These are phyloP conservation scores for Cryptococcus hybrid DNA, from an alignment of 1,284 basidiomycete species.

Conservation along the genomic window DNA sequence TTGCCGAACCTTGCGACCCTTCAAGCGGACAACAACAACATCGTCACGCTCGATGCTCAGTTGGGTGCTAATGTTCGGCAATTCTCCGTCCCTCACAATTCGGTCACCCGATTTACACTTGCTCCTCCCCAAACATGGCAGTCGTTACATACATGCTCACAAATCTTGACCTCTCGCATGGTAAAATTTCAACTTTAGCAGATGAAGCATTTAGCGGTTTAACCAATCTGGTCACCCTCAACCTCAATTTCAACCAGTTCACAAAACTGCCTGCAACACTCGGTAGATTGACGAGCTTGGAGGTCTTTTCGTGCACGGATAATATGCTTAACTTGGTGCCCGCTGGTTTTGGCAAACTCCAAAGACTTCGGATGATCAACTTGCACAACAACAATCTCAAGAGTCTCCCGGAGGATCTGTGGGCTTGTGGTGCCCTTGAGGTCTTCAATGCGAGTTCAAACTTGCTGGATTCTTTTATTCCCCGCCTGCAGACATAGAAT, in stretches of 20 bases:
- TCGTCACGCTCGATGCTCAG: slow-evolving; percentile 74
- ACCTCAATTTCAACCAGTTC: slow-evolving; percentile 84
- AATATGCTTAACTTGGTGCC: slow-evolving; percentile 83
- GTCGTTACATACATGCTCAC: slow-evolving; percentile 65
- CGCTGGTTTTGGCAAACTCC: slow-evolving; percentile 69
- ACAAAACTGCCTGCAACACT: slow-evolving; percentile 78
- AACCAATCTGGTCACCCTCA: slow-evolving; percentile 67
- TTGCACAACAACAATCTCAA: slow-evolving; percentile 90
- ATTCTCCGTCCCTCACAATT: slow-evolving; percentile 53
- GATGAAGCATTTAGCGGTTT: slow-evolving; percentile 69
- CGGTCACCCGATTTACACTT: slow-evolving; percentile 68
- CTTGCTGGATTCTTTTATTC: slow-evolving; percentile 70
- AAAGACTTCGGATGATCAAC: slow-evolving; percentile 74
- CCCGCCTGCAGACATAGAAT: slow-evolving; percentile 55
- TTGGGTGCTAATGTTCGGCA: slow-evolving; percentile 62
- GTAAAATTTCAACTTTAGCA: slow-evolving; percentile 83
- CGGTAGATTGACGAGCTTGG: slow-evolving; percentile 68
- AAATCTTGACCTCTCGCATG: slow-evolving; percentile 81
- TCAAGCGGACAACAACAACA: slow-evolving; percentile 74
- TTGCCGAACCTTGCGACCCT: slow-evolving; percentile 69
- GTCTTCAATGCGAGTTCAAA: slow-evolving; percentile 89
- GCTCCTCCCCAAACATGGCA: slow-evolving; percentile 59
- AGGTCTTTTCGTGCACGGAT: slow-evolving; percentile 80
- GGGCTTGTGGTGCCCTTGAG: slow-evolving; percentile 75
- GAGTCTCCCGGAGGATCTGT: slow-evolving; percentile 72